Evolutionary conservation across 768 basidiomycete species (phyloP), one percentile per base, ranked within the genome.

Genomic region (Lentinus tigrinus): DNA sequence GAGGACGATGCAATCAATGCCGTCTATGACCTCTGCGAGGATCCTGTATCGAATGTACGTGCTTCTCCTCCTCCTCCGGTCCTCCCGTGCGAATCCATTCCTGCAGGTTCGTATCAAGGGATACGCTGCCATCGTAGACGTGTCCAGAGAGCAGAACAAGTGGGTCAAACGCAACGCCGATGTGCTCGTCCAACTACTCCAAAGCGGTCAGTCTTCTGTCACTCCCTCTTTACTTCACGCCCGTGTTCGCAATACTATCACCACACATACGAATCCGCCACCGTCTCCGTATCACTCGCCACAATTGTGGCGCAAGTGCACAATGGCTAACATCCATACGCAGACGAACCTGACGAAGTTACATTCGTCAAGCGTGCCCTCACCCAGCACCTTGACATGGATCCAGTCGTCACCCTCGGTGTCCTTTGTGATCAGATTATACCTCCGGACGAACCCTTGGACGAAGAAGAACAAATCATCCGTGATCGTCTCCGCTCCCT

Each of bases 11-110:
- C 85, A 6, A 88, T 90, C 65, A 85, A 90, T 63, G 85, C 85
- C n/a, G 79, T 90, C 13, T 90, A 89, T 64, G 88, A 90, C 72
- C 73, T 90, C 0, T 90, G 88, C 67, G 88, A 90, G 69, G 88
- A 90, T 73, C 81, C 81, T 47, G 78, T 80, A 38, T 63, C 78
- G 13, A 73, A 74, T 61, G 87, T 87, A 62, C 42, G 76, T 57
- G 36, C 47, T 7, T 27, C 27, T 16, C 13, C 9, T 37, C 23
- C 24, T 51, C 48, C 58, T 50, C 57, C 56, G 11, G 52, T 54
- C 49, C 37, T 9, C 11, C 23, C 53, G 57, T 16, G 19, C 16
- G 49, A 24, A 16, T 27, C 42, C 40, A 57, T 9, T 19, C 19
- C 38, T 6, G 14, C 57, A 89, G 87, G 85, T 89, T 14, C 82